phyloP scores from a whole-genome alignment of 192 early-diverging fungal species.

The Radiomyces spectabilis region DNA sequence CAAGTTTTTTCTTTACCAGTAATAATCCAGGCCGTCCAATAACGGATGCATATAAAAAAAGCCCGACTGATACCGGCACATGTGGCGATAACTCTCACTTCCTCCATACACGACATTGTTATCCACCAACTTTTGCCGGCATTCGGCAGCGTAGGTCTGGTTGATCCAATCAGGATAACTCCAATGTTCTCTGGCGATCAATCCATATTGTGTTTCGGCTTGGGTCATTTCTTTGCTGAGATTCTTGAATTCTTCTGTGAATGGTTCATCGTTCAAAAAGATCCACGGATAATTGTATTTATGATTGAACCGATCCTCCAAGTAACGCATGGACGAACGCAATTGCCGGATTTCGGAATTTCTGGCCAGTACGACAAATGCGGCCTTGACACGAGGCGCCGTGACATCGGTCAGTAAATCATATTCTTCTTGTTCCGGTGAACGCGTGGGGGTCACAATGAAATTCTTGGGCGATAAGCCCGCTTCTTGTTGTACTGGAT shows the following conservation, averaged over 20 bases:
- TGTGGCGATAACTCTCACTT: slow-evolving; percentile 66
- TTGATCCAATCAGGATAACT: slow-evolving; percentile 76
- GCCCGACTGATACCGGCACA: slow-evolving; percentile 75
- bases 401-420: background rate
- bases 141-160: slow-evolving; percentile 40
- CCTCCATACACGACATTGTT: slow-evolving; percentile 53
- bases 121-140: slow-evolving; percentile 44
- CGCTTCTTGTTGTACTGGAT: too few relatives aligned
- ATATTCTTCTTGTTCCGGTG: slow-evolving; percentile 9
- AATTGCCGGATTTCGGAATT: slow-evolving; percentile 64
- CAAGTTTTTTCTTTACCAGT: slow-evolving; percentile 46
- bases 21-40: slow-evolving; percentile 65
- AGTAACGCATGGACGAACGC: slow-evolving; percentile 46
- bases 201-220: slow-evolving; percentile 44
- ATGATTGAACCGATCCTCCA: slow-evolving; percentile 63
- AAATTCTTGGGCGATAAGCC: background rate
- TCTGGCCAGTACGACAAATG: slow-evolving; percentile 65
- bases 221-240: slow-evolving; percentile 38
- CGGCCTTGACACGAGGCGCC: slow-evolving; percentile 44
- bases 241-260: slow-evolving; percentile 54
- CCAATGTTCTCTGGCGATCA: slow-evolving; percentile 70
- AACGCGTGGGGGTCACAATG: background rate
- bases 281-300: slow-evolving; percentile 70
- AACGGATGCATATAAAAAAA: slow-evolving; percentile 73
- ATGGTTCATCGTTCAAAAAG: slow-evolving; percentile 70